These are phyloP conservation scores for Pueraria montana DNA, from an alignment of 306 rosid genomes.

Conservation along the genomic window DNA sequence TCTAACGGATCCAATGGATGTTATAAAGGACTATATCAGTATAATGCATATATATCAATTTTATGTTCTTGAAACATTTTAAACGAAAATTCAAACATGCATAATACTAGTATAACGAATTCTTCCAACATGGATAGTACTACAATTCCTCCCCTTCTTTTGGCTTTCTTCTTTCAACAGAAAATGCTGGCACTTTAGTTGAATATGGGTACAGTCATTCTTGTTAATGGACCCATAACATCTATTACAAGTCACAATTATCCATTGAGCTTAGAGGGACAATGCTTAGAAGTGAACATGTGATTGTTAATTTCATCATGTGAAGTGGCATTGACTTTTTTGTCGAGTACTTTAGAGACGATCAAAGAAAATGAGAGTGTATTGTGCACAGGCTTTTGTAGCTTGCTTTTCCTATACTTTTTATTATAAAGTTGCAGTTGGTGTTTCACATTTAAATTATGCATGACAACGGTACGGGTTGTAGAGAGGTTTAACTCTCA, in stretches of 20 bases:
- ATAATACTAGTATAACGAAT: conserved; percentile 15
- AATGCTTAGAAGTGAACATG: conserved; percentile 6
- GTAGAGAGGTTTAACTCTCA: no score
- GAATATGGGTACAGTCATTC: neutral
- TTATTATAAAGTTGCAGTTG: no score
- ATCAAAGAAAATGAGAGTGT: neutral
- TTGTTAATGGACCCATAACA: neutral
- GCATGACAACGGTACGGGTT: no score
- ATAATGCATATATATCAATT: neutral
- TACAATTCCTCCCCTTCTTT: neutral
- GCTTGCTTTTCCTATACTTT: neutral
- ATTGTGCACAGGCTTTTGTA: neutral
- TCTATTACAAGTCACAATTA: neutral
- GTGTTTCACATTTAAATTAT: neutral
- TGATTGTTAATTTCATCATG: neutral
- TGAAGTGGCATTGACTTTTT: neutral
- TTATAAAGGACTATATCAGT: neutral
- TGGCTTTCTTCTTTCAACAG: conserved; percentile 3
- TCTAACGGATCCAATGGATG: neutral
- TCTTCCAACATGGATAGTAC: neutral
- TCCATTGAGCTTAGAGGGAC: neutral
- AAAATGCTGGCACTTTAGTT: neutral
- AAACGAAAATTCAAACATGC: conserved; percentile 12
- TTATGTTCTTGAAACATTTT: neutral
- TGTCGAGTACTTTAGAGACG: neutral